Conservation (phyloP, 495 filamentous ascomycete genomes). For the Immersiella caudata region DNA sequence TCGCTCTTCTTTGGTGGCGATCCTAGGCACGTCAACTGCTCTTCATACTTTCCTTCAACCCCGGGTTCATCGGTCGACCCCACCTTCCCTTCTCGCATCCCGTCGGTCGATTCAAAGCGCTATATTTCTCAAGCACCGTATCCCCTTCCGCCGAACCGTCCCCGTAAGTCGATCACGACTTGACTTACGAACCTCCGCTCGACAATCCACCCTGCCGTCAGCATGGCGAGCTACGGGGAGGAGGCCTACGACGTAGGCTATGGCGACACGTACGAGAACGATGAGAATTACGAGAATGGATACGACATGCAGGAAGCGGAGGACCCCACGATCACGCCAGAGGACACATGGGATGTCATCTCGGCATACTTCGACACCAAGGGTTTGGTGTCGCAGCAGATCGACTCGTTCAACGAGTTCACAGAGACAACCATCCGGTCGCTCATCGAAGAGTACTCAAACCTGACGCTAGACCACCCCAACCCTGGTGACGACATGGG, state of each 20-base stretch:
- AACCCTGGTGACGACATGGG: slow-evolving; percentile 69
- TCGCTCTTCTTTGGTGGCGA: slow-evolving; percentile 31
- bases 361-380: slow-evolving; percentile 93
- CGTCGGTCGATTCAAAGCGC: background rate
- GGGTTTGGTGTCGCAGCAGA: slow-evolving; percentile 94
- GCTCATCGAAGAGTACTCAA: slow-evolving; percentile 83
- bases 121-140: background rate
- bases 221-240: slow-evolving; percentile 35
- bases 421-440: slow-evolving; percentile 89
- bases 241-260: slow-evolving; percentile 29
- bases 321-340: slow-evolving; percentile 81
- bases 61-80: background rate
- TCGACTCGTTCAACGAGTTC: slow-evolving; percentile 98
- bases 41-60: background rate
- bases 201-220: background rate
- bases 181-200: background rate
- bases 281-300: slow-evolving; percentile 49
- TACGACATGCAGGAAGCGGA: slow-evolving; percentile 72
- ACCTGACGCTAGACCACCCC: slow-evolving; percentile 86
- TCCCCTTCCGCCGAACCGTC: background rate
- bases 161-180: background rate
- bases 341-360: slow-evolving; percentile 98
- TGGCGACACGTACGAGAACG: slow-evolving; percentile 45
- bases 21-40: slow-evolving; percentile 29
- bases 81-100: background rate